Percentiles rank a stretch among this genome's conserved stretches.
These are phyloP conservation scores for Lepidium sativum DNA, from an alignment of 345 rosid species.

Conservation along the genomic window DNA sequence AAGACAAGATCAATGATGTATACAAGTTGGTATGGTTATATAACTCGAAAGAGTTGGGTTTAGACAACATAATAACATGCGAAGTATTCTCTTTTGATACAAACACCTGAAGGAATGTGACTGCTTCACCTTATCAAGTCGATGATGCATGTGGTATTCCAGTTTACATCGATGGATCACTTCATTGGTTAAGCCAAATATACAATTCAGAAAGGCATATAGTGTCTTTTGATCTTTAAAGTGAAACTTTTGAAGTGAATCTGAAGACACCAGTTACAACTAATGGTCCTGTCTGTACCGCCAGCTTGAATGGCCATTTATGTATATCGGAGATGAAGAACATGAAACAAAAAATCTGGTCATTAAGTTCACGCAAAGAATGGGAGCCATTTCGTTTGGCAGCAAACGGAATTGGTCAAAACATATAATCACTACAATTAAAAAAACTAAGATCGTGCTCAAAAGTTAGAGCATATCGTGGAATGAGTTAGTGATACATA, in stretches of 20 bases:
- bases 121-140: not conserved
- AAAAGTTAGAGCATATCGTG: not conserved
- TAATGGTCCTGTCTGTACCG: not conserved
- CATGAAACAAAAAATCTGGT: not conserved
- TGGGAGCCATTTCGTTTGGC: not conserved
- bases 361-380: not conserved
- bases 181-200: not conserved
- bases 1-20: not conserved
- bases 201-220: not conserved
- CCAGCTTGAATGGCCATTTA: not conserved
- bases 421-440: not conserved
- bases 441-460: not conserved
- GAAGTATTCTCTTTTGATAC: not conserved
- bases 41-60: not conserved
- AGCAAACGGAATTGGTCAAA: not conserved
- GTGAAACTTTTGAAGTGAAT: not conserved
- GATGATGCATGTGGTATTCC: not conserved
- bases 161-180: not conserved
- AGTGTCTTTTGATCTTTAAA: not conserved
- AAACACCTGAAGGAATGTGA: not conserved
- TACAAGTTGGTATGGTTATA: not conserved
- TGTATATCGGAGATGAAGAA: not conserved
- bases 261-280: not conserved
- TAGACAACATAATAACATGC: not conserved
- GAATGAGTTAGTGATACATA: not conserved